Evolutionary conservation across 202 grass and related monocot genomes (phyloP).

Genomic region (Zoysia matrella): DNA sequence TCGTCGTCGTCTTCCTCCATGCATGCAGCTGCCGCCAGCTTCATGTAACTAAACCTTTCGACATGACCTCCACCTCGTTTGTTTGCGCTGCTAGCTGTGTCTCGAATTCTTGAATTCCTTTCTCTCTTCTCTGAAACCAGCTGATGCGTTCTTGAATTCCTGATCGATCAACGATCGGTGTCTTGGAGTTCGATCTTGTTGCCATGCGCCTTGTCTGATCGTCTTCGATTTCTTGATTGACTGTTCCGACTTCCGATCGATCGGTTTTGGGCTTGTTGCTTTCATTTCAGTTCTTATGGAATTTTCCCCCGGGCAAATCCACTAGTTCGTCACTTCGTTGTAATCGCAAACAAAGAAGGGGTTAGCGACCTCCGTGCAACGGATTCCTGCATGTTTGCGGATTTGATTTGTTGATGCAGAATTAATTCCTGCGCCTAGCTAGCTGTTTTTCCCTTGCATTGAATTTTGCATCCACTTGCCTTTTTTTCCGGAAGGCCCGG

Average conservation of each 20-base stretch:
- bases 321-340: neutral
- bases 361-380: constrained; percentile 17
- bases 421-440: neutral
- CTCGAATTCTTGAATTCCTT: neutral
- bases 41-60: constrained; percentile 59
- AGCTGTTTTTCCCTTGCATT: neutral
- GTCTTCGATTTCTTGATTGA: constrained; percentile 8
- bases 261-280: too few species aligned
- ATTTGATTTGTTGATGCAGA: constrained; percentile 13
- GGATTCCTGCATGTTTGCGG: constrained; percentile 35
- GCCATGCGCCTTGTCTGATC: constrained; percentile 17
- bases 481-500: neutral
- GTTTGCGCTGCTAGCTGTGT: neutral
- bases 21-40: constrained; percentile 65
- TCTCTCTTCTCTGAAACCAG: neutral
- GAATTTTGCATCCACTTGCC: constrained; percentile 15
- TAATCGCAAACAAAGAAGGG: neutral
- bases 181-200: neutral
- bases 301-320: neutral
- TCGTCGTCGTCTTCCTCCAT: constrained; percentile 80
- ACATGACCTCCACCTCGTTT: neutral
- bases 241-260: neutral
- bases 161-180: neutral
- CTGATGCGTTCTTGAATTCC: neutral
- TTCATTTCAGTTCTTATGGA: neutral